Conservation (phyloP, 768 basidiomycete genomes). For the Crucibulum laeve region DNA sequence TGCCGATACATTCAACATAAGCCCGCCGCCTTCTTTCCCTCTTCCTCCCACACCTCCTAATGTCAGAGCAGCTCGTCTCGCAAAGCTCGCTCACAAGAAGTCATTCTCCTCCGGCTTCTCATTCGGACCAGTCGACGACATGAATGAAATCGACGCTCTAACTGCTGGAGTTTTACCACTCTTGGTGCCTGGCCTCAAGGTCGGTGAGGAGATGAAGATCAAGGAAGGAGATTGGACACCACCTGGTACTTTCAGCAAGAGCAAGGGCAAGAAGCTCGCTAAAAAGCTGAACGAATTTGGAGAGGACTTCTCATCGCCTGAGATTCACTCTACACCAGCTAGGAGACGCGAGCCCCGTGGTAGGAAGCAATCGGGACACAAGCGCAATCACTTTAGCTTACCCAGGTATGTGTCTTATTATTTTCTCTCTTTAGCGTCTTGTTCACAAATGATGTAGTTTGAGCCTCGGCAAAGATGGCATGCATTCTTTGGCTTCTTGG, state of each 20-base stretch:
- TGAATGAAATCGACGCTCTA: constrained; percentile 68
- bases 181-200: constrained; percentile 60
- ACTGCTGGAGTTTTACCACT: constrained; percentile 66
- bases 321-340: constrained; percentile 61
- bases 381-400: constrained; percentile 61
- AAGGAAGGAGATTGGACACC: constrained; percentile 39
- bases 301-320: constrained; percentile 50
- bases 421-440: not conserved
- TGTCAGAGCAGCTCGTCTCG: constrained; percentile 53
- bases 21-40: constrained; percentile 63
- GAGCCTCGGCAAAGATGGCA: constrained; percentile 55
- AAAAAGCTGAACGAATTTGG: constrained; percentile 39
- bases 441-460: constrained; percentile 32
- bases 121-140: constrained; percentile 50
- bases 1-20: constrained; percentile 31
- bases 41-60: constrained; percentile 75
- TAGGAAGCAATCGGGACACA: constrained; percentile 50
- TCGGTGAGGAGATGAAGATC: constrained; percentile 54
- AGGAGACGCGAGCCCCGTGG: constrained; percentile 25
- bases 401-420: constrained; percentile 45
- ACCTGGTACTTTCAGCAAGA: constrained; percentile 35
- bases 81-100: constrained; percentile 52
- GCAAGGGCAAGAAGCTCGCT: constrained; percentile 29
- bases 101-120: constrained; percentile 64
- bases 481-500: constrained; percentile 48